Base-by-base conservation (phyloP, 108 stramenopile genomes). In the Ochromonas danica region DNA sequence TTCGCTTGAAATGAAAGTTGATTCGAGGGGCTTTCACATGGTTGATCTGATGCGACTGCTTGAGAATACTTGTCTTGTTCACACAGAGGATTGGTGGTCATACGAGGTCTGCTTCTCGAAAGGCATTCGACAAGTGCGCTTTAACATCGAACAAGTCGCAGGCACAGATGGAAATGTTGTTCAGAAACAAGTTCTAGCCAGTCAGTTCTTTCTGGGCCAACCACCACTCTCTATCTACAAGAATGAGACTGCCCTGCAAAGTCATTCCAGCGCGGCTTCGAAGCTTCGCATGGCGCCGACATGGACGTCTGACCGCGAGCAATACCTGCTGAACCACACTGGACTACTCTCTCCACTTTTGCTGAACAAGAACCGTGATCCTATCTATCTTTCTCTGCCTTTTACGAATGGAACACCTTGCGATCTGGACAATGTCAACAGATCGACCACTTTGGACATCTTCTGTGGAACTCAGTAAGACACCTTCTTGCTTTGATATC, bases 341-440 rank as follows among this genome's bases (percentile, higher is more conserved):
- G 63, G 63, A 36, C 3, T 67, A 25, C 6, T 67, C 25, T 6
- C 63, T 35, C 63, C 63, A 6, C 17, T 67, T 67, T 67, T 67
- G 3, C 3, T 14, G 63, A 6, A 6, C 17, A 28, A 67, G 31
- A 25, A 33, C 3, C 27, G 25, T 31, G 63, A 67, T 35, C 33
- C 35, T 3, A 67, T 14, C 10, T 28, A 35, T 36, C 63, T 67
- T 36, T 3, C 31, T 6, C 6, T 67, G 31, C 14, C 3, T 3
- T 67, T 35, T 25, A 67, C 17, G 17, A 67, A 67, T 36, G 63
- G 63, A 3, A 67, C 63, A 22, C 63, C 63, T 67, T 67, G 63
- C 25, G 63, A 67, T 36, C 25, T 67, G 31, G 63, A 67, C 25
- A 3, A 67, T 36, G 63, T 67, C 31, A 67, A 67, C 31, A 3